These are phyloP conservation scores for Nematocida parisii DNA, from an alignment of 371 early-diverging fungal genomes.

Conservation along the genomic window DNA sequence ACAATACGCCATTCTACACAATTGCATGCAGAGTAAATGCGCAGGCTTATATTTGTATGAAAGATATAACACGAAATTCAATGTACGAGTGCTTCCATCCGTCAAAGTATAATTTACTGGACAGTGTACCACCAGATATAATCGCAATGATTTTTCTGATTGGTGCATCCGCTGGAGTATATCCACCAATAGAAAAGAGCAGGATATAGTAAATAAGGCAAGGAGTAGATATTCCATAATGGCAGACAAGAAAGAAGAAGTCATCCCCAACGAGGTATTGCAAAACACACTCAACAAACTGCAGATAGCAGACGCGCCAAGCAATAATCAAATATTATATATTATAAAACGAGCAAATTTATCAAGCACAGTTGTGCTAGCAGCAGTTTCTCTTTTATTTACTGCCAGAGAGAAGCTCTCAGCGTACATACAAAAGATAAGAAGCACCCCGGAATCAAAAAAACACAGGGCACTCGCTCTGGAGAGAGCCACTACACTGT, in stretches of 20 bases:
- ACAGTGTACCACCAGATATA: too few species aligned
- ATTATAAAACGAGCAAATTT: slow-evolving; percentile 39
- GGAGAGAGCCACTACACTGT: slow-evolving; percentile 25
- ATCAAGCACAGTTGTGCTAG: slow-evolving; percentile 51
- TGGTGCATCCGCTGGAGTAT: neutral
- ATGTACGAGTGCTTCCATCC: too few species aligned
- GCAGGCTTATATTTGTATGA: too few species aligned
- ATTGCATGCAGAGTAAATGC: too few species aligned
- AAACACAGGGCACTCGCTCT: neutral
- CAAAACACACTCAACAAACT: slow-evolving; percentile 37
- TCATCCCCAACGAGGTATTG: slow-evolving; percentile 33
- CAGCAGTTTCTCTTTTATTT: slow-evolving; percentile 40
- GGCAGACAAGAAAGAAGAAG: slow-evolving; percentile 20
- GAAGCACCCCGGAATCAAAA: neutral
- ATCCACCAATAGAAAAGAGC: slow-evolving; percentile 20
- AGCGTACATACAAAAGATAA: slow-evolving; percentile 9
- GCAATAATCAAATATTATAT: slow-evolving; percentile 31
- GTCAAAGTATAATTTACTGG: too few species aligned
- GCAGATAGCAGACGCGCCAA: slow-evolving; percentile 22
- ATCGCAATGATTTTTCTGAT: neutral
- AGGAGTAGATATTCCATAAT: slow-evolving; percentile 8
- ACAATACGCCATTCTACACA: too few species aligned
- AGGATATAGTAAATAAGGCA: slow-evolving; percentile 5
- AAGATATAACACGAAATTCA: too few species aligned
- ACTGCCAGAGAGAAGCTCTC: slow-evolving; percentile 36